Evolutionary conservation across 768 basidiomycete genomes (phyloP), one percentile per base, ranked within the genome.

Genomic region (Leccinum aurantiacum): DNA sequence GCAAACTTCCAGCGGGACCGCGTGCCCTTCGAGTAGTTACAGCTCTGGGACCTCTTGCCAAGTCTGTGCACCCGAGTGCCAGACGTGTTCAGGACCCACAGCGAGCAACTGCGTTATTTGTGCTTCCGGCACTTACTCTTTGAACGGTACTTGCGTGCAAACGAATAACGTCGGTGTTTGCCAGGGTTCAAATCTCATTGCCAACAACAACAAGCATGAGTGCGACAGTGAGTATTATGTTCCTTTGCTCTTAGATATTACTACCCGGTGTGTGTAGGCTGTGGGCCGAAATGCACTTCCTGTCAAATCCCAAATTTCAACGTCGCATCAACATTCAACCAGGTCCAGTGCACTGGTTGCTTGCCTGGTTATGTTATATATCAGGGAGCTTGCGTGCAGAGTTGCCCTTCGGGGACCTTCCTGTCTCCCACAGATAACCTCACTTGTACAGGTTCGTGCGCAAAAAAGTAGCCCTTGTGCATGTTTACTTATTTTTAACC

Each of bases 281-380:
- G 94, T 70, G 92, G 92, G 8, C 78, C 89, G 2, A 89, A 89
- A 71, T 95, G 93, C 69, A 89, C 88, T 9, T 78, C 84, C 3
- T 95, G 93, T 76, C 76, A 80, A 57, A 91, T 92, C 61, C 78
- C 89, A 6, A 84, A 81, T 64, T 95, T 95, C 70, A 87, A 70
- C 60, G 79, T 81, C 11, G 82, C 82, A 2, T 92, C 92, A 15
- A 87, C 85, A 0, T 75, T 87, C 51, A 75, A 81, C 57, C 80
- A 89, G 56, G 77, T 84, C 3, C 84, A 91, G 65, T 94, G 93
- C 69, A 90, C 87, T 13, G 85, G 80, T 2, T 95, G 93, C 71
- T 69, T 95, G 37, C 85, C 90, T 35, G 93, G 93, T 14, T 86
- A 80, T 56, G 82, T 90, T 24, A 80, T 95, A 31, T 87, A 83